These are phyloP conservation scores for Sistotremastrum niveocremeum DNA, from an alignment of 768 basidiomycete species.

Conservation along the genomic window DNA sequence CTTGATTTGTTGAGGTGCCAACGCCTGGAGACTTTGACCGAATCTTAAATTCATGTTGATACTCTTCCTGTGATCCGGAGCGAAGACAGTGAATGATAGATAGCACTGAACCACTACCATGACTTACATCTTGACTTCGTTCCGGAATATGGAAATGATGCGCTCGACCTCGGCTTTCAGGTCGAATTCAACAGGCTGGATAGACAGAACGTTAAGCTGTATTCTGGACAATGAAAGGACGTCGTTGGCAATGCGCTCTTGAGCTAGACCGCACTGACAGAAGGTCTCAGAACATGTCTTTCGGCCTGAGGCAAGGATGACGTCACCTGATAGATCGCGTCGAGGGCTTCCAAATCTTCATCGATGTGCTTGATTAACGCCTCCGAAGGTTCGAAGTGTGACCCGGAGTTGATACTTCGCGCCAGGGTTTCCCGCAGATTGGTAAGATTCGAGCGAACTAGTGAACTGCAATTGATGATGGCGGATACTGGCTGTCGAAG, in stretches of 20 bases:
- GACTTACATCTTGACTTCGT: slow-evolving; percentile 20
- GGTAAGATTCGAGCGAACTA: slow-evolving; percentile 19
- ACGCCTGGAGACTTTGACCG: slow-evolving; percentile 15
- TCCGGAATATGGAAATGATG: slow-evolving; percentile 22
- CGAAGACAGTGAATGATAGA: not conserved
- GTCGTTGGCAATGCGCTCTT: slow-evolving; percentile 26
- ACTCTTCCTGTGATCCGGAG: slow-evolving; percentile 13
- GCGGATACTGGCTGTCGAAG: slow-evolving; percentile 15
- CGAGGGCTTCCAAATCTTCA: slow-evolving; percentile 18
- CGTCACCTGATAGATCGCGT: slow-evolving; percentile 20
- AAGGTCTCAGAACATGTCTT: not conserved
- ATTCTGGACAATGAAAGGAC: slow-evolving; percentile 25
- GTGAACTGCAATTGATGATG: slow-evolving; percentile 19
- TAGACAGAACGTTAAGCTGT: slow-evolving; percentile 18
- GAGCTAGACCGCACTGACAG: slow-evolving; percentile 18
- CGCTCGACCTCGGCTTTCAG: slow-evolving; percentile 17
- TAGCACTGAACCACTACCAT: not conserved
- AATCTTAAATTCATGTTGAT: slow-evolving; percentile 19
- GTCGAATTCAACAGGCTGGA: slow-evolving; percentile 11
- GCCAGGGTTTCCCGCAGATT: slow-evolving; percentile 13
- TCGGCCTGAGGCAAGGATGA: not conserved
- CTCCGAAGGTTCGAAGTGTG: slow-evolving; percentile 4
- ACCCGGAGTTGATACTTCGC: not conserved
- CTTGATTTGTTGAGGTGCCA: slow-evolving; percentile 17
- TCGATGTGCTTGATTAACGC: slow-evolving; percentile 10